phyloP scores from a whole-genome alignment of 805 yeast species.

The Schizosaccharomyces cryophilus region DNA sequence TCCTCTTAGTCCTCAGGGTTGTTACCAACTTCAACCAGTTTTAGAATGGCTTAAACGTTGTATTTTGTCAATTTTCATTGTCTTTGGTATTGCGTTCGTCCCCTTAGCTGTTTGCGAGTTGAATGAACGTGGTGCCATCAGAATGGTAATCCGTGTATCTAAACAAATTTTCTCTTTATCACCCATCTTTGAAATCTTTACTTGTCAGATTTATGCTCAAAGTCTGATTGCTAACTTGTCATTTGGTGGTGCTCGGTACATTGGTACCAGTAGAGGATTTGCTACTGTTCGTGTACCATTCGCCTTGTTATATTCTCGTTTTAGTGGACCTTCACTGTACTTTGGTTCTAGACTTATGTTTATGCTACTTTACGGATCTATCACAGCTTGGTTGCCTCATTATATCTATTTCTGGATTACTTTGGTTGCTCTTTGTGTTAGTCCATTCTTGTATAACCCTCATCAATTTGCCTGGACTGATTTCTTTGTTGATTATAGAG shows the following conservation, averaged over 20 bases:
- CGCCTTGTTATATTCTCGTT: conserved; percentile 44
- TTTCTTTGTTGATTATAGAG: conserved; percentile 88
- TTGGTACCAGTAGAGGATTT: conserved; percentile 83
- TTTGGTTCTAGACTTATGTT: conserved; percentile 47
- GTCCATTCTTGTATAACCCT: conserved; percentile 91
- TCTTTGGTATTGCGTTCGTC: conserved; percentile 72
- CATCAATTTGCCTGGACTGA: conserved; percentile 94
- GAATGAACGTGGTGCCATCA: conserved; percentile 62
- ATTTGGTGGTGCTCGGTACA: conserved; percentile 79
- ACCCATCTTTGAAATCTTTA: conserved; percentile 84
- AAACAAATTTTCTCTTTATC: conserved; percentile 61
- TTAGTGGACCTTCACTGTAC: conserved; percentile 53
- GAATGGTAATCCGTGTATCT: conserved; percentile 43
- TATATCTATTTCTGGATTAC: conserved; percentile 95
- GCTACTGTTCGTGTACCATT: conserved; percentile 66
- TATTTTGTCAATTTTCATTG: conserved; percentile 76
- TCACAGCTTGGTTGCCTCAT: conserved; percentile 84
- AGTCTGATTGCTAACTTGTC: conserved; percentile 52
- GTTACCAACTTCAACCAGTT: conserved; percentile 69
- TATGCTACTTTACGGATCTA: conserved; percentile 47
- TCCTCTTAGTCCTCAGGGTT: conserved; percentile 51
- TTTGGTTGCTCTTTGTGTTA: conserved; percentile 58
- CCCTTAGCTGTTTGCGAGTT: conserved; percentile 74
- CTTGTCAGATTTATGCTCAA: conserved; percentile 73
- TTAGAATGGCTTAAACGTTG: conserved; percentile 73